A percentile compares a stretch with the other conserved stretches of the same genome.
Evolutionary conservation across 2,329 filamentous ascomycete species (phyloP).

Genomic region (Ceratocystis colombiana): DNA sequence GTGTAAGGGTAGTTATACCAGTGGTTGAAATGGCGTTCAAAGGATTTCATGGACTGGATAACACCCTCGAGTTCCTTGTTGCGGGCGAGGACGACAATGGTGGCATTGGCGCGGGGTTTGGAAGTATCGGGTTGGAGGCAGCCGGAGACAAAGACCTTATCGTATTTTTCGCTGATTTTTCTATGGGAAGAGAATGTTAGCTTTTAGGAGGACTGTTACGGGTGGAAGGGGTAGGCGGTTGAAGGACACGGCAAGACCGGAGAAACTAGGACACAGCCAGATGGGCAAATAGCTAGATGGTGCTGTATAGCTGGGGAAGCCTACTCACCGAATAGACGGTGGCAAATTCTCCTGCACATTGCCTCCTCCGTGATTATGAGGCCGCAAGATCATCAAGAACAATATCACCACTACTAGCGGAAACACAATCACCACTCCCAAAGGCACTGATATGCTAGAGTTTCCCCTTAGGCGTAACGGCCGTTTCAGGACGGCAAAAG

Average conservation of each 20-base stretch:
- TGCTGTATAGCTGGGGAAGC: background rate
- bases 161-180: conserved; percentile 93
- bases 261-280: background rate
- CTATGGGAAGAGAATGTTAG: conserved; percentile 38
- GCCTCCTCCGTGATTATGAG: conserved; percentile 70
- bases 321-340: conserved; percentile 71
- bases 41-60: conserved; percentile 91
- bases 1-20: conserved; percentile 99
- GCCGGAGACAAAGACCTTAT: conserved; percentile 89
- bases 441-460: conserved; percentile 81
- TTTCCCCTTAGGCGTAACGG: conserved; percentile 84
- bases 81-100: conserved; percentile 86
- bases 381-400: conserved; percentile 75
- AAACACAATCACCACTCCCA: conserved; percentile 87
- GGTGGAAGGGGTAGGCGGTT: background rate
- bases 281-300: background rate
- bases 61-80: conserved; percentile 97
- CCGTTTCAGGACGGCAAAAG: conserved; percentile 71
- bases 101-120: conserved; percentile 77
- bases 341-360: conserved; percentile 68
- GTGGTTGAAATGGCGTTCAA: conserved; percentile 96
- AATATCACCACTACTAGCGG: conserved; percentile 88
- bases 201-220: background rate
- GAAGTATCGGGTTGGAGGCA: conserved; percentile 73
- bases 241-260: background rate